Evolutionary conservation across 192 early-diverging fungal genomes (phyloP).

Genomic region (Thamnidium elegans): DNA sequence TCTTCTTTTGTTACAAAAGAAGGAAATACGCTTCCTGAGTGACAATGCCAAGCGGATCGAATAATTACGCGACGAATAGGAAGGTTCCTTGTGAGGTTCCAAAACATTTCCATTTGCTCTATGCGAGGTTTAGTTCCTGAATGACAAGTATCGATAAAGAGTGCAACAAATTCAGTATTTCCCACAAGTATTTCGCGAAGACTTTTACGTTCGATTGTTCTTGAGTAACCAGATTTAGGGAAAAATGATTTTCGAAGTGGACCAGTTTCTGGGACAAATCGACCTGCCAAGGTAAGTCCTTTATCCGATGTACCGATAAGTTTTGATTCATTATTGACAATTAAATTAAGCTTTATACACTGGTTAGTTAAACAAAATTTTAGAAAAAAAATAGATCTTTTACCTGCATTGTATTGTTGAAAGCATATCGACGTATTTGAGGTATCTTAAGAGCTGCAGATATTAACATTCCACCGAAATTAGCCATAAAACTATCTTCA

Average conservation of each 20-base stretch:
- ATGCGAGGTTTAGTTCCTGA: neutral
- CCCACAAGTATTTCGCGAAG: neutral
- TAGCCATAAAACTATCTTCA: neutral
- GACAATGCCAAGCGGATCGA: constrained; percentile 5
- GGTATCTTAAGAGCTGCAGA: neutral
- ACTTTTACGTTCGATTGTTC: neutral
- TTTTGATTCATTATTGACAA: neutral
- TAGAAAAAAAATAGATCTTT: too few relatives aligned
- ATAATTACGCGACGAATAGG: neutral
- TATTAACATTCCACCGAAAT: neutral
- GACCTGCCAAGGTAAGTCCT: neutral
- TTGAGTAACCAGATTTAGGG: neutral
- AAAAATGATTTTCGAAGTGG: constrained; percentile 3
- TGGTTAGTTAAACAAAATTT: neutral
- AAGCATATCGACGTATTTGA: neutral
- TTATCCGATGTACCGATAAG: constrained; percentile 7
- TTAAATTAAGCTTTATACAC: neutral
- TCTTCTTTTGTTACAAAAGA: neutral
- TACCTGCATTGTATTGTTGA: constrained; percentile 1
- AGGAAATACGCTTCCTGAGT: neutral
- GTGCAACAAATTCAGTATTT: neutral
- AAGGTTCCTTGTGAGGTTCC: neutral
- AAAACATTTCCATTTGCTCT: neutral
- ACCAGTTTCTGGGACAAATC: neutral
- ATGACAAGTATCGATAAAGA: neutral